These are phyloP conservation scores for Microsporum audouinii DNA, from an alignment of 2,329 filamentous ascomycete genomes.

Conservation along the genomic window DNA sequence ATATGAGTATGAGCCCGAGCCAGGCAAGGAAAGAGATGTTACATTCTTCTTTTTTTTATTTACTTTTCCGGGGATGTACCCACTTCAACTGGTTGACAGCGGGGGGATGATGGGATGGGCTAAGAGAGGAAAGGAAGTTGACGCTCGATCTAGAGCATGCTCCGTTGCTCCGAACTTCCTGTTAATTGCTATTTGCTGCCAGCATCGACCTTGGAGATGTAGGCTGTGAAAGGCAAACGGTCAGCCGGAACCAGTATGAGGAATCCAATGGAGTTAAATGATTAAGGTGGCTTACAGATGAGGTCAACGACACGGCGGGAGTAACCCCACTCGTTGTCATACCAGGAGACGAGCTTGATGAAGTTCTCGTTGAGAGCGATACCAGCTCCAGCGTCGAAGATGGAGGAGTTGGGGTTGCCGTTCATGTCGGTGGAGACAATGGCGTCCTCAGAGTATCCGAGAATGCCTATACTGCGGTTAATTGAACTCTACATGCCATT, in stretches of 20 bases:
- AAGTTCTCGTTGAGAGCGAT: conserved; percentile 98
- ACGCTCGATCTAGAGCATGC: conserved; percentile 22
- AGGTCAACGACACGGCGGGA: conserved; percentile 88
- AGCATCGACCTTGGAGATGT: conserved; percentile 64
- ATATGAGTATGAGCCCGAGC: background rate
- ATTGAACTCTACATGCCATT: background rate
- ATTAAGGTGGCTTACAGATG: conserved; percentile 30
- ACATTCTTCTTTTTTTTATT: conserved; percentile 1
- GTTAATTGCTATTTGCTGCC: conserved; percentile 31
- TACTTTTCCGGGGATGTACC: background rate
- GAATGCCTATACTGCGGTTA: conserved; percentile 51
- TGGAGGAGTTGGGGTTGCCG: conserved; percentile 87
- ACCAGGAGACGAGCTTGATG: conserved; percentile 96
- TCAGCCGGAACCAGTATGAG: conserved; percentile 17
- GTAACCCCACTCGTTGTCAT: conserved; percentile 99
- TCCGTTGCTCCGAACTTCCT: conserved; percentile 23
- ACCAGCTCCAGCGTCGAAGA: conserved; percentile 98
- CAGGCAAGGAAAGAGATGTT: background rate
- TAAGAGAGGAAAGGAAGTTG: background rate
- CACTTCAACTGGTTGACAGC: background rate
- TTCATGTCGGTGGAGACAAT: conserved; percentile 89
- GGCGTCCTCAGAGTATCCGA: conserved; percentile 94
- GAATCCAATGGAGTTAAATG: background rate
- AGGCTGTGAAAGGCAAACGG: conserved; percentile 39
- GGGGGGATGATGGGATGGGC: background rate